phyloP scores from a whole-genome alignment of 345 rosid species.

The Syzygium aromaticum region DNA sequence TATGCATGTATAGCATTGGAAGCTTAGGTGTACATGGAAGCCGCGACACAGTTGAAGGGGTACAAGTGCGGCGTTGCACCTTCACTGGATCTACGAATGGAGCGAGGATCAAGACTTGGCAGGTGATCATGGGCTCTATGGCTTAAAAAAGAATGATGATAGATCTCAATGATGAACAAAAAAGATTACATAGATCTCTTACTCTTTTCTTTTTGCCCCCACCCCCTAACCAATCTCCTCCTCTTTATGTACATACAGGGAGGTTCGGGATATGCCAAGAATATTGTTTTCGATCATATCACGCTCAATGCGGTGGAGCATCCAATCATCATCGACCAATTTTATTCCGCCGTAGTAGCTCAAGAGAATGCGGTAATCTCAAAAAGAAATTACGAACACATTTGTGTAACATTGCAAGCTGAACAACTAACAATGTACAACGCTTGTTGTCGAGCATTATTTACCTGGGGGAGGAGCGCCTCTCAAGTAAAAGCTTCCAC shows the following conservation, averaged over 20 bases:
- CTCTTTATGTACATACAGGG: constrained; percentile 3
- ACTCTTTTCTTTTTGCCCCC: background rate
- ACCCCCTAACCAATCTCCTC: background rate
- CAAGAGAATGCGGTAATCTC: background rate
- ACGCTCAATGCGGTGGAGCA: background rate
- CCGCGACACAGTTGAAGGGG: constrained; percentile 18
- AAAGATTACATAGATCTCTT: background rate
- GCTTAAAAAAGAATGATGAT: background rate
- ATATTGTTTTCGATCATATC: constrained; percentile 14
- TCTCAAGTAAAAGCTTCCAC: background rate
- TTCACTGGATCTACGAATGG: constrained; percentile 30
- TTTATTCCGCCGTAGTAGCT: background rate
- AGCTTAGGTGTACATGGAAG: constrained; percentile 35
- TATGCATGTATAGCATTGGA: constrained; percentile 32
- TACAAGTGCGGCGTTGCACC: constrained; percentile 25
- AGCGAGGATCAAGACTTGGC: constrained; percentile 54
- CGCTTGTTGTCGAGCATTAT: background rate
- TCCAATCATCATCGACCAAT: constrained; percentile 28
- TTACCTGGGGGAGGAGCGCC: background rate
- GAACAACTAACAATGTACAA: background rate
- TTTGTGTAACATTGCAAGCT: background rate
- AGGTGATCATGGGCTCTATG: constrained; percentile 12
- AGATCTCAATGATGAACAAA: background rate
- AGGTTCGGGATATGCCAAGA: constrained; percentile 15
- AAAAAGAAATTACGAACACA: background rate